phyloP scores from a whole-genome alignment of 306 rosid species.

The Cicer chorassanicum region DNA sequence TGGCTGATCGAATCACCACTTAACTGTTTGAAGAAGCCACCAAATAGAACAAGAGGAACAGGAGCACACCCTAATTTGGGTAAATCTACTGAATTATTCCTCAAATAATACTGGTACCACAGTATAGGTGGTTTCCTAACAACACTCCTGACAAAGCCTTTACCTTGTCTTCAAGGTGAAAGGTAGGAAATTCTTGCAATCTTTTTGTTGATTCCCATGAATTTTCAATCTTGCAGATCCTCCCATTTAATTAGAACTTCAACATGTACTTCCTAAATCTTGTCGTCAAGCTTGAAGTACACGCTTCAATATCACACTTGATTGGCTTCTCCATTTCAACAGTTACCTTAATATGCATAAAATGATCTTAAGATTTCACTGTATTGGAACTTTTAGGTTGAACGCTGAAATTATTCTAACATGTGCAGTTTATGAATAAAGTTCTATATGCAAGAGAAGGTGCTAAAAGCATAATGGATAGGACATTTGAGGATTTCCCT shows the following conservation, averaged over 20 bases:
- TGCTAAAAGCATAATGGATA: conserved; percentile 91
- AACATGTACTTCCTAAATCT: neutral
- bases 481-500: conserved; percentile 93
- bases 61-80: neutral
- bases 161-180: conserved; percentile 1
- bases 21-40: neutral
- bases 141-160: neutral
- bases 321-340: conserved; percentile 15
- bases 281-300: conserved; percentile 13
- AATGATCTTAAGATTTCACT: conserved; percentile 27
- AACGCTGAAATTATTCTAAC: conserved; percentile 40
- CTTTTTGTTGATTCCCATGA: neutral
- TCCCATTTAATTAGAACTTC: neutral
- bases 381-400: conserved; percentile 16
- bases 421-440: conserved; percentile 97
- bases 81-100: neutral
- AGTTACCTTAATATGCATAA: conserved; percentile 38
- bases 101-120: neutral
- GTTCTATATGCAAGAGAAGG: conserved; percentile 99
- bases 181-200: neutral
- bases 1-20: neutral
- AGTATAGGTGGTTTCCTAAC: neutral
- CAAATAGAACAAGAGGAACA: conserved; percentile 2
- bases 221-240: conserved; percentile 3
- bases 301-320: conserved; percentile 26